A percentile compares a stretch with the other conserved stretches of the same genome.
These are phyloP conservation scores for Irpex rosettiformis DNA, from an alignment of 1,284 basidiomycete species.

Conservation along the genomic window DNA sequence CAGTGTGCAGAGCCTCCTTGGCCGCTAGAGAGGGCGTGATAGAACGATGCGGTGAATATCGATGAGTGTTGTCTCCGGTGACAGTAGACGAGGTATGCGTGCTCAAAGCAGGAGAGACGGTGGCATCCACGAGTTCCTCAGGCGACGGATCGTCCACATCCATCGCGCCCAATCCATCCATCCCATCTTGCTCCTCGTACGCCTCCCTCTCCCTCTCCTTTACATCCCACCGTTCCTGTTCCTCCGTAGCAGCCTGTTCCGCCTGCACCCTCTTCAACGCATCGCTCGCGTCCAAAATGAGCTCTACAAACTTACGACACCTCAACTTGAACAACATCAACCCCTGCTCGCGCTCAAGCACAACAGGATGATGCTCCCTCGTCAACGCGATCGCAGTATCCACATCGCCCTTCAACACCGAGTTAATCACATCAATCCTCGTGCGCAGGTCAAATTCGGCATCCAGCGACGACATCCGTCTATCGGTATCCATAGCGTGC, in stretches of 20 bases:
- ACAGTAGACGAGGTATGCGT: neutral
- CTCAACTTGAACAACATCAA: constrained; percentile 72
- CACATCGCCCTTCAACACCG: constrained; percentile 66
- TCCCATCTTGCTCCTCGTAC: constrained; percentile 22
- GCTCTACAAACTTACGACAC: constrained; percentile 80
- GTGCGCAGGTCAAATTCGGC: constrained; percentile 50
- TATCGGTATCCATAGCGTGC: constrained; percentile 27
- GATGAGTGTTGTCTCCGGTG: constrained; percentile 11
- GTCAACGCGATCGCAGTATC: constrained; percentile 63
- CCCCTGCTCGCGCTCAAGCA: constrained; percentile 63
- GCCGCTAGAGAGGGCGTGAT: constrained; percentile 21
- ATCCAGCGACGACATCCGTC: constrained; percentile 12
- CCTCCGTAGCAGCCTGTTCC: constrained; percentile 33
- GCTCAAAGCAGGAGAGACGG: constrained; percentile 7
- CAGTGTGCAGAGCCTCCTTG: constrained; percentile 54
- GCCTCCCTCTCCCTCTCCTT: constrained; percentile 19
- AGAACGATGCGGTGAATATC: constrained; percentile 3
- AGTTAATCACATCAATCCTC: constrained; percentile 67
- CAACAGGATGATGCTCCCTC: constrained; percentile 51
- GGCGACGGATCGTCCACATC: constrained; percentile 38
- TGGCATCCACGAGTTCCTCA: constrained; percentile 1
- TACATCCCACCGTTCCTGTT: constrained; percentile 42
- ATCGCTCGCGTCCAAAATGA: constrained; percentile 66
- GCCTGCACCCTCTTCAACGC: constrained; percentile 55
- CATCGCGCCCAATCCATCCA: constrained; percentile 37